Percentiles rank a stretch among this genome's conserved stretches.
phyloP scores from a whole-genome alignment of 805 yeast genomes.

The Candida succiphila region DNA sequence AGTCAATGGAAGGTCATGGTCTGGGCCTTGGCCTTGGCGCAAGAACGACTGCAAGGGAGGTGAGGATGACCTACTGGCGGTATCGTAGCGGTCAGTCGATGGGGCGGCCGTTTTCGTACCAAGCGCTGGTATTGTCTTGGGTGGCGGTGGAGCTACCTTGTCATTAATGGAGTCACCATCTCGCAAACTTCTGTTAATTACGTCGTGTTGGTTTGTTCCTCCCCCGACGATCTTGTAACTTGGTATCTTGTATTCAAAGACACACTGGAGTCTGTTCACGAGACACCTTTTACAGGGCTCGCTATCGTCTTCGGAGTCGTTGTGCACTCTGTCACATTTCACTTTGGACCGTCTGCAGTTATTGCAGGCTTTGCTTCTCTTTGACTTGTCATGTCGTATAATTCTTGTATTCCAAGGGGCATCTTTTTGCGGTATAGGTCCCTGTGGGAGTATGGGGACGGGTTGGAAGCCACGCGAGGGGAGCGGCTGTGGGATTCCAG shows the following conservation, averaged over 20 bases:
- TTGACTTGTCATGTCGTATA: slow-evolving; percentile 9
- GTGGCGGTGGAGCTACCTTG: no score
- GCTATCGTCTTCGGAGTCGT: slow-evolving; percentile 14
- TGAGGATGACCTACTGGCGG: no score
- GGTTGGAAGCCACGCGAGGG: no score
- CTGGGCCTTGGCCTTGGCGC: no score
- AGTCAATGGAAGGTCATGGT: background rate
- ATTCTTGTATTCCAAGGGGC: slow-evolving; percentile 1
- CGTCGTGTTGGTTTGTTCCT: slow-evolving; percentile 6
- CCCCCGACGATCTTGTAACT: slow-evolving; percentile 23
- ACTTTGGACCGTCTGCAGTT: slow-evolving; percentile 55
- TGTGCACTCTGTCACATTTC: slow-evolving; percentile 44
- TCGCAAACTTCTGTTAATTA: background rate
- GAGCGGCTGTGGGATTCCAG: no score
- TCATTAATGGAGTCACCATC: no score
- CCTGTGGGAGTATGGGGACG: no score
- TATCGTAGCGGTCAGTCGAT: no score
- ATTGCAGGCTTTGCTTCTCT: slow-evolving; percentile 46
- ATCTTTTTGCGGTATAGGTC: no score
- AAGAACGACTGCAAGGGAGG: no score
- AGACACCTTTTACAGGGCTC: slow-evolving; percentile 52
- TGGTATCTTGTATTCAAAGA: slow-evolving; percentile 46
- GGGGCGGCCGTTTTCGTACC: no score
- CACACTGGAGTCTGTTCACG: slow-evolving; percentile 41
- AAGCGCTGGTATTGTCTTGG: no score